Conservation (phyloP, 1,284 basidiomycete species). For the Thecaphora thlaspeos region DNA sequence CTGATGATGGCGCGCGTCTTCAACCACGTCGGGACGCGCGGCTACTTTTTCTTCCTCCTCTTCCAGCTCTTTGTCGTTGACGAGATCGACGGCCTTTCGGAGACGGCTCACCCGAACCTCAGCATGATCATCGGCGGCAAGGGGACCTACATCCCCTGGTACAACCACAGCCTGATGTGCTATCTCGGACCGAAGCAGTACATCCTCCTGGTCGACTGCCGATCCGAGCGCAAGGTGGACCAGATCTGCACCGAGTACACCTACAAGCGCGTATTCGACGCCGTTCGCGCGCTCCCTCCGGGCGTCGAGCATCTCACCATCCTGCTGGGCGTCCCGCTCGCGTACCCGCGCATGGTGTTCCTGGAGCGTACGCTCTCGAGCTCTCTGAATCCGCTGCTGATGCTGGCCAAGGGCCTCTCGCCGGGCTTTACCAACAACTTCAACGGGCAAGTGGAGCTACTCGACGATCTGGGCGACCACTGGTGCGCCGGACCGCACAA, state of each 20-base stretch:
- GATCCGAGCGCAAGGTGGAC: constrained; percentile 52
- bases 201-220: constrained; percentile 53
- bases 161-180: constrained; percentile 46
- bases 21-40: constrained; percentile 44
- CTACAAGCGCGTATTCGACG: constrained; percentile 47
- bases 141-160: constrained; percentile 51
- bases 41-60: constrained; percentile 55
- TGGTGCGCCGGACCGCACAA: constrained; percentile 64
- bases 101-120: constrained; percentile 27
- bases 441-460: constrained; percentile 56
- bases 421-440: constrained; percentile 55
- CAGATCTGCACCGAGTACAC: constrained; percentile 48
- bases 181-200: constrained; percentile 56
- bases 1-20: constrained; percentile 51
- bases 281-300: constrained; percentile 35
- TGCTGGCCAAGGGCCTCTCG: constrained; percentile 47
- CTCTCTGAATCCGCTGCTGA: constrained; percentile 48
- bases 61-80: constrained; percentile 55
- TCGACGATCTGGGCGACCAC: constrained; percentile 70
- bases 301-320: constrained; percentile 55
- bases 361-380: constrained; percentile 48
- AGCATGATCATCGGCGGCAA: constrained; percentile 48
- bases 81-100: constrained; percentile 40
- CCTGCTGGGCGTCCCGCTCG: constrained; percentile 56
- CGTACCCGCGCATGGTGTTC: constrained; percentile 57